Evolutionary conservation across 1,284 basidiomycete genomes (phyloP), one percentile per base, ranked within the genome.

Genomic region (Moniliophthora roreri): DNA sequence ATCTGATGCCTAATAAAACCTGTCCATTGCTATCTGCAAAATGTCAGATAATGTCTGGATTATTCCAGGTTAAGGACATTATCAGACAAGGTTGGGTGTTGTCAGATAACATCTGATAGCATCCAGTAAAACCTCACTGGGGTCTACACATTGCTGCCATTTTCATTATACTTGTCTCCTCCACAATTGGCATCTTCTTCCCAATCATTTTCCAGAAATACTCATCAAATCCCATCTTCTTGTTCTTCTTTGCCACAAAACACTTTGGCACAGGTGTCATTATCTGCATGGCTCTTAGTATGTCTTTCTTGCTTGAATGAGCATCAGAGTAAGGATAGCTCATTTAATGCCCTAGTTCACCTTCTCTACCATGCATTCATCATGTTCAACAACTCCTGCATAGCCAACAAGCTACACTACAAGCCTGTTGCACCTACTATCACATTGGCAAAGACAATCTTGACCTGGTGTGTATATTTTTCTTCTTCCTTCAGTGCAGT

Each of bases 231-330:
- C 20, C 24, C 11, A 36, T 24, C 23, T 35, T n/a, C 16, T 24
- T 9, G 20, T 32, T 26, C 16, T 34, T 36, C 34, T 41, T 39
- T n/a, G 15, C 38, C 18, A 26, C 34, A 16, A 53, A 48, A 39
- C 34, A 53, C 39, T 53, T 53, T 53, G 51, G 51, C 28, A n/a
- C 51, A 2, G 51, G 51, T 37, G 38, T 53, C 16, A 53, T 53
- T 23, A n/a, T 53, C 15, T 32, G 45, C 15, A 41, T 37, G 9
- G 37, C 48, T 15, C 47, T 48, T 15, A 24, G 16, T 23, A 37
- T 9, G 47, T 16, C 21, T 7, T 5, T 40, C 9, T 40, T 40
- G n/a, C 4, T 37, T 16, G 3, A n/a, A n/a, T 20, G 4, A 20
- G 20, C 34, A 15, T 4, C n/a, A 18, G 21, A 18, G 2, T 1